Base-by-base conservation (phyloP, 306 rosid genomes). In the Oxytropis ochrocephala region DNA sequence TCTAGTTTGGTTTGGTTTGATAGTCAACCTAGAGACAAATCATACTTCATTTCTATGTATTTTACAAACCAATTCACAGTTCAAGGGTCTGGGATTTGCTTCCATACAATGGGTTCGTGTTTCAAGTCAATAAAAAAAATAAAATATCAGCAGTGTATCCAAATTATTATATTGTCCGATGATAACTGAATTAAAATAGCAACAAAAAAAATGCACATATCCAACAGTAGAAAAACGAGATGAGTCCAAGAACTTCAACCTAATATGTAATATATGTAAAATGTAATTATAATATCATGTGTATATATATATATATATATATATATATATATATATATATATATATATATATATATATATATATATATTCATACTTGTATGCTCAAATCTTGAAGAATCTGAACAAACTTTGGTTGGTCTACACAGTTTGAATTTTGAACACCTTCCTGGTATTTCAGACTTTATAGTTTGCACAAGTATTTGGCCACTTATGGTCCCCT, bases 1-100 rank as follows among this genome's bases (percentile, higher is more conserved):
- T 47, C 67, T 46, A 57, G 69, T 70, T 42, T 59, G 76, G 60
- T 70, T 42, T 59, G 76, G 41, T 63, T 62, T 29, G 57, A 73
- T 27, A 69, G 11, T 41, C 48, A 57, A 57, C 47, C 67, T 58
- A 16, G 33, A 58, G 27, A 27, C 13, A 70, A 17, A 30, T 19
- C 36, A 16, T 32, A 30, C 42, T 43, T 56, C 10, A 16, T 30
- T 41, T 32, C 64, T 11, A 32, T 30, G 65, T 11, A 39, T 32
- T 64, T 64, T 64, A 51, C 72, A 2, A 41, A 29, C 35, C 18
- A 73, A 38, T 39, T 35, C 50, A 51, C 44, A 72, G 33, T 62
- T 73, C 56, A 51, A 24, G 46, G 64, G 63, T 63, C 17, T 24
- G 29, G 29, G 38, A 29, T 33, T 54, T 56, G 46, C 46, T 55